Percentiles rank a stretch among this genome's conserved stretches.
These are phyloP conservation scores for Penicillium polonicum DNA, from an alignment of 2,329 filamentous ascomycete genomes.

Conservation along the genomic window DNA sequence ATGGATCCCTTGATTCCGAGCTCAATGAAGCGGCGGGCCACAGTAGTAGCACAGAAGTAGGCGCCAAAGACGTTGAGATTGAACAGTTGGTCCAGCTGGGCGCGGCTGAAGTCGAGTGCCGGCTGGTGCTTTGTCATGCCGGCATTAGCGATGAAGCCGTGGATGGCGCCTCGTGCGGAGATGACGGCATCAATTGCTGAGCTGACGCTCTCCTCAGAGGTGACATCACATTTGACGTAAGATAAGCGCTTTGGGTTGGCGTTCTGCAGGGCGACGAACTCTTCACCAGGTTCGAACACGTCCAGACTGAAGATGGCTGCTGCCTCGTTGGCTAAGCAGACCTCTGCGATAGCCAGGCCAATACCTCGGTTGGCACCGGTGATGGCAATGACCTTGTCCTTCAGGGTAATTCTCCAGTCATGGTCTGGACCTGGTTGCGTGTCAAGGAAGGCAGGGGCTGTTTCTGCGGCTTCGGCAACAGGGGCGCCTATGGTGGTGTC, in stretches of 20 bases:
- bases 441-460: neutral
- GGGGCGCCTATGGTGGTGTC: neutral
- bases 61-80: slow-evolving; percentile 45
- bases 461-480: neutral
- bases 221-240: slow-evolving; percentile 51
- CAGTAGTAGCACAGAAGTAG: slow-evolving; percentile 34
- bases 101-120: slow-evolving; percentile 45
- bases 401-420: slow-evolving; percentile 47
- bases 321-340: slow-evolving; percentile 48
- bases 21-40: slow-evolving; percentile 40
- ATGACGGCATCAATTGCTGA: neutral
- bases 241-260: slow-evolving; percentile 43
- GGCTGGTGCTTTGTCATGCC: slow-evolving; percentile 49
- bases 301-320: slow-evolving; percentile 44
- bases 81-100: slow-evolving; percentile 44
- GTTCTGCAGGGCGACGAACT: slow-evolving; percentile 39
- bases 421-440: neutral
- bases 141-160: slow-evolving; percentile 1
- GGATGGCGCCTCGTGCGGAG: neutral
- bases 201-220: slow-evolving; percentile 41
- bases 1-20: slow-evolving; percentile 40
- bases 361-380: slow-evolving; percentile 35
- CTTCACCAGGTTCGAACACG: slow-evolving; percentile 37
- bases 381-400: slow-evolving; percentile 41
- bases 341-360: slow-evolving; percentile 49